These are phyloP conservation scores for Phytopythium litorale DNA, from an alignment of 352 stramenopile species.

Conservation along the genomic window DNA sequence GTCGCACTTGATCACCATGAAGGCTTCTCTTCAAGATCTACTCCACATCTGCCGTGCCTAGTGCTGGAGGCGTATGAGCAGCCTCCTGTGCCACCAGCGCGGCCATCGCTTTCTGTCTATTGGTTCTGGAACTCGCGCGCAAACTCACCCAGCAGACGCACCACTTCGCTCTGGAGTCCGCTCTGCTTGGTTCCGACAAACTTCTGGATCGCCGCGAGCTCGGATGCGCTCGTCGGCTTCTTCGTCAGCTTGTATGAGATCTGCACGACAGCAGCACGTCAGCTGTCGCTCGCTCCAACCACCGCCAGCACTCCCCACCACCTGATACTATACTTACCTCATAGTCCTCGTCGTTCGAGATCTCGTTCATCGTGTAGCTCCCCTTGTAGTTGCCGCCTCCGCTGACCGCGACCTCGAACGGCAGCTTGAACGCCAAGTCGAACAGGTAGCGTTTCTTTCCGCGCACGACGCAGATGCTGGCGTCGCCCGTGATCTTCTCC, in stretches of 20 bases:
- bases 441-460: constrained; percentile 89
- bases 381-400: constrained; percentile 53
- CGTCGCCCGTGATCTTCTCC: constrained; percentile 75
- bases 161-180: constrained; percentile 60
- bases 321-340: constrained; percentile 37
- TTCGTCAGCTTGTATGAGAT: constrained; percentile 57
- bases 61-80: neutral
- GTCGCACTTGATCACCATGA: neutral
- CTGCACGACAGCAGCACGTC: constrained; percentile 16
- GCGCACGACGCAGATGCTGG: constrained; percentile 85
- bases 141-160: constrained; percentile 59
- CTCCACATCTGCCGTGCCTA: neutral
- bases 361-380: constrained; percentile 73
- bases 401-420: constrained; percentile 58
- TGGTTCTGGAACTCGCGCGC: constrained; percentile 61
- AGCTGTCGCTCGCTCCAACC: neutral
- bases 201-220: constrained; percentile 43
- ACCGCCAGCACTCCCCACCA: too few relatives aligned
- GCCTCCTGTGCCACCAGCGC: neutral
- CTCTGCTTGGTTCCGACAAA: constrained; percentile 43
- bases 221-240: constrained; percentile 33
- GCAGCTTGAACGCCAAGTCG: constrained; percentile 80
- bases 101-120: constrained; percentile 25
- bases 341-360: constrained; percentile 86
- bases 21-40: neutral